These are phyloP conservation scores for Silene conica DNA, from an alignment of 148 eudicot genomes.

Conservation along the genomic window DNA sequence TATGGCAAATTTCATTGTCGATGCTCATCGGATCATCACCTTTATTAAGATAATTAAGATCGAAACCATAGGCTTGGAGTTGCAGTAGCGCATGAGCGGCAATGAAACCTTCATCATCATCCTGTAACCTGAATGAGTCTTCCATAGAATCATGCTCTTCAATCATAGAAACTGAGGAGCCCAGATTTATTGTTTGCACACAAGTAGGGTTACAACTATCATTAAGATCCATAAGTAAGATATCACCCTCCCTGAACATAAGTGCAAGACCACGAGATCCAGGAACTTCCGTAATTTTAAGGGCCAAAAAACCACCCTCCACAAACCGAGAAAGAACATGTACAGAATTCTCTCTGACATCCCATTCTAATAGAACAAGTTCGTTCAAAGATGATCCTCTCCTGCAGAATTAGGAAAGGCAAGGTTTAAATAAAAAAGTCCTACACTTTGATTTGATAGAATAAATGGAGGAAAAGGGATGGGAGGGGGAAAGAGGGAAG, in stretches of 20 bases:
- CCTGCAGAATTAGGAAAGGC: constrained; percentile 38
- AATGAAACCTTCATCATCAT: constrained; percentile 89
- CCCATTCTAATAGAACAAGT: constrained; percentile 80
- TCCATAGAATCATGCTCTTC: constrained; percentile 60
- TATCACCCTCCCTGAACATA: constrained; percentile 80
- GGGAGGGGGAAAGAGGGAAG: too few species aligned
- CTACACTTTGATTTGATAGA: not conserved
- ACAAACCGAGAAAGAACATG: constrained; percentile 63
- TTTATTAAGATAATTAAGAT: constrained; percentile 48
- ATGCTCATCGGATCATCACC: constrained; percentile 88
- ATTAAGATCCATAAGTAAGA: constrained; percentile 77
- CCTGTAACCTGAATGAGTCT: constrained; percentile 55
- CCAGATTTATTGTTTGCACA: constrained; percentile 55
- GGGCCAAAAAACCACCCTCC: constrained; percentile 78
- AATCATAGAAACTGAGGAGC: constrained; percentile 36
- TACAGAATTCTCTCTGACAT: constrained; percentile 44
- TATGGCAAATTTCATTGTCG: constrained; percentile 44
- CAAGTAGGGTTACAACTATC: constrained; percentile 65
- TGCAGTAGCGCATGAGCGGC: constrained; percentile 94
- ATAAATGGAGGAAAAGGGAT: too few species aligned
- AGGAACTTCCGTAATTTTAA: constrained; percentile 71
- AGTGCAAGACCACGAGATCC: constrained; percentile 73
- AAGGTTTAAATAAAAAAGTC: not conserved
- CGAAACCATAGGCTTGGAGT: constrained; percentile 61
- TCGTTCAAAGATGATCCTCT: constrained; percentile 62